A percentile compares a stretch with the other conserved stretches of the same genome.
Evolutionary conservation across 164 flowering plant species (phyloP).

Genomic region (Nelumbo lutea): DNA sequence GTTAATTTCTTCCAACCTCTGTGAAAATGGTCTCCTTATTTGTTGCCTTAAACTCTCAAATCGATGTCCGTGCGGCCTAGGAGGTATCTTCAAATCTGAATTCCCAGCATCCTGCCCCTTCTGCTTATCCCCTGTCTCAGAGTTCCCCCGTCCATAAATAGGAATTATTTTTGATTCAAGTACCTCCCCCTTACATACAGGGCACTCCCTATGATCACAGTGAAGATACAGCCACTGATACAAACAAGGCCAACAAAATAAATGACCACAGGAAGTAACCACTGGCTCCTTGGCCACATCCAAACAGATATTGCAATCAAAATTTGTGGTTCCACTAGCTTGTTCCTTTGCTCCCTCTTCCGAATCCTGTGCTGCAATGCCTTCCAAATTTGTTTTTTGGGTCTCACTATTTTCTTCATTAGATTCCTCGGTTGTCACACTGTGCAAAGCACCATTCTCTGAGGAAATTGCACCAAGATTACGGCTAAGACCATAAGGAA

Average conservation of each 20-base stretch:
- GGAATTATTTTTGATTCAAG: constrained; percentile 26
- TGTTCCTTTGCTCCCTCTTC: constrained; percentile 20
- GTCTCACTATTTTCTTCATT: constrained; percentile 11
- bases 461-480: constrained; percentile 9
- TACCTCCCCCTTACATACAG: constrained; percentile 37
- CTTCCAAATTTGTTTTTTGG: constrained; percentile 11
- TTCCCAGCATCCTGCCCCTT: constrained; percentile 9
- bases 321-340: constrained; percentile 13
- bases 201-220: constrained; percentile 30
- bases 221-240: constrained; percentile 33
- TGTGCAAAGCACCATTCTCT: constrained; percentile 1
- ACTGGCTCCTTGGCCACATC: constrained; percentile 38
- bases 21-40: constrained; percentile 11
- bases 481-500: constrained; percentile 12
- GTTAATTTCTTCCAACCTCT: constrained; percentile 11
- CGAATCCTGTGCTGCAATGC: not conserved
- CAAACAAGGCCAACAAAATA: constrained; percentile 38
- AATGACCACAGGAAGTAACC: constrained; percentile 36
- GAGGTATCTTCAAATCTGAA: constrained; percentile 32
- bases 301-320: constrained; percentile 35
- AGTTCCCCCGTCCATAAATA: constrained; percentile 29
- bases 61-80: constrained; percentile 29
- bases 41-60: constrained; percentile 27
- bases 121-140: constrained; percentile 14
- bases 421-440: constrained; percentile 11